Evolutionary conservation across 106 monocot species (phyloP).

Genomic region (Alisma plantagoaquatica): DNA sequence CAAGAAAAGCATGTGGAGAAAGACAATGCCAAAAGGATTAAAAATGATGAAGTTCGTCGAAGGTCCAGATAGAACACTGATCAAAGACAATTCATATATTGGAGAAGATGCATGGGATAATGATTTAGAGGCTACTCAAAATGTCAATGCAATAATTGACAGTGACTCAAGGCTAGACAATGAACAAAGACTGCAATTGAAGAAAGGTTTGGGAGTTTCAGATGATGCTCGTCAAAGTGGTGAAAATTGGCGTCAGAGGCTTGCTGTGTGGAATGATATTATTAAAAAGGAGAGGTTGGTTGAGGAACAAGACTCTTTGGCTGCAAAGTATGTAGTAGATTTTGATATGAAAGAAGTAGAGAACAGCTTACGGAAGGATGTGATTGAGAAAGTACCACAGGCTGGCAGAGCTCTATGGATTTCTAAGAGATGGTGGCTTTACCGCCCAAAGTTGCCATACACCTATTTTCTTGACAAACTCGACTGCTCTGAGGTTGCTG

Average conservation of each 20-base stretch:
- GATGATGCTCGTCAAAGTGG: constrained; percentile 20
- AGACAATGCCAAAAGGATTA: constrained; percentile 78
- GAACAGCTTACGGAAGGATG: constrained; percentile 62
- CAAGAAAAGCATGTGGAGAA: constrained; percentile 81
- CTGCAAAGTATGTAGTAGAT: constrained; percentile 72
- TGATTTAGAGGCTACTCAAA: constrained; percentile 37
- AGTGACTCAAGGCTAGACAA: constrained; percentile 28
- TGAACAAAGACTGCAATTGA: constrained; percentile 44
- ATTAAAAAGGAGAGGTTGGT: constrained; percentile 44
- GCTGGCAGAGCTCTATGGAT: constrained; percentile 72
- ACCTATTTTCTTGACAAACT: constrained; percentile 84
- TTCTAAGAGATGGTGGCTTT: constrained; percentile 91
- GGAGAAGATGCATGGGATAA: constrained; percentile 94
- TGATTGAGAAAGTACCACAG: constrained; percentile 40
- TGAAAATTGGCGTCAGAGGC: constrained; percentile 49
- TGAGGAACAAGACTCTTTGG: constrained; percentile 46
- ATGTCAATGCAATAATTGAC: constrained; percentile 38
- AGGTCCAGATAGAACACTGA: constrained; percentile 44
- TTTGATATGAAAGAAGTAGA: constrained; percentile 94
- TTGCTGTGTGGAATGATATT: constrained; percentile 61
- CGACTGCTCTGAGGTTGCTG: constrained; percentile 78
- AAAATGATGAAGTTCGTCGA: constrained; percentile 70
- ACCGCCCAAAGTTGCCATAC: constrained; percentile 83
- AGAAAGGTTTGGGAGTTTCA: constrained; percentile 29
- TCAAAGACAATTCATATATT: constrained; percentile 67